Evolutionary conservation across 164 flowering plant genomes (phyloP).

Genomic region (Dillenia turbinata): DNA sequence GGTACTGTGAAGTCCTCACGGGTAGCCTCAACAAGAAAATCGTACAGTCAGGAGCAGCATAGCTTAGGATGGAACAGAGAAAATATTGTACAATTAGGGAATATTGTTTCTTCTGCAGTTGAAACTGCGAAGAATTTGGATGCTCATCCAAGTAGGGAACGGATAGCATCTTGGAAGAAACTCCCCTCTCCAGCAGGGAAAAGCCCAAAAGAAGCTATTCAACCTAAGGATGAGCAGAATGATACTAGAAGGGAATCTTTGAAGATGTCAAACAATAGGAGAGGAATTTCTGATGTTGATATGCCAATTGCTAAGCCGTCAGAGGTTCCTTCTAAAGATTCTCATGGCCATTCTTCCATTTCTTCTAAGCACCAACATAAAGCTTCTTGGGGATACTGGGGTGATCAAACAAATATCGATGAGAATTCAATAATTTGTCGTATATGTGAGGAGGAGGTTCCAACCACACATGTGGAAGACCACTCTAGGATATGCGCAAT

Average conservation of each 20-base stretch:
- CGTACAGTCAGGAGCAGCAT: conserved; percentile 90
- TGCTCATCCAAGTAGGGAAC: conserved; percentile 52
- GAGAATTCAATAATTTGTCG: conserved; percentile 92
- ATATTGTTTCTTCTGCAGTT: conserved; percentile 20
- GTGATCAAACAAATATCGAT: conserved; percentile 68
- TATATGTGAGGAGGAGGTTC: conserved; percentile 98
- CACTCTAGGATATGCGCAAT: conserved; percentile 94
- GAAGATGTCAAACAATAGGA: conserved; percentile 19
- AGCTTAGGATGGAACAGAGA: conserved; percentile 53
- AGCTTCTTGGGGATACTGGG: conserved; percentile 95
- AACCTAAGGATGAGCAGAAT: conserved; percentile 32
- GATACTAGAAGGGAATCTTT: conserved; percentile 34
- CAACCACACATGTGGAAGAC: conserved; percentile 85
- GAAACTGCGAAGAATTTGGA: conserved; percentile 43
- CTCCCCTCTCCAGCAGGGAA: conserved; percentile 73
- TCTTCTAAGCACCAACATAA: conserved; percentile 77
- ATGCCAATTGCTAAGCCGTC: conserved; percentile 33
- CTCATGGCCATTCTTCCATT: conserved; percentile 35
- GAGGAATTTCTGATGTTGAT: conserved; percentile 34
- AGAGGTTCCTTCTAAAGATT: conserved; percentile 57
- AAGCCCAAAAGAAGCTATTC: conserved; percentile 38
- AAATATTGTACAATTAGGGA: conserved; percentile 23
- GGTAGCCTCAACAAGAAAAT: conserved; percentile 49
- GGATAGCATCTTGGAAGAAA: conserved; percentile 89
- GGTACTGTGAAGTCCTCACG: conserved; percentile 35